These are phyloP conservation scores for Pachysandra terminalis DNA, from an alignment of 164 flowering plant genomes.

Conservation along the genomic window DNA sequence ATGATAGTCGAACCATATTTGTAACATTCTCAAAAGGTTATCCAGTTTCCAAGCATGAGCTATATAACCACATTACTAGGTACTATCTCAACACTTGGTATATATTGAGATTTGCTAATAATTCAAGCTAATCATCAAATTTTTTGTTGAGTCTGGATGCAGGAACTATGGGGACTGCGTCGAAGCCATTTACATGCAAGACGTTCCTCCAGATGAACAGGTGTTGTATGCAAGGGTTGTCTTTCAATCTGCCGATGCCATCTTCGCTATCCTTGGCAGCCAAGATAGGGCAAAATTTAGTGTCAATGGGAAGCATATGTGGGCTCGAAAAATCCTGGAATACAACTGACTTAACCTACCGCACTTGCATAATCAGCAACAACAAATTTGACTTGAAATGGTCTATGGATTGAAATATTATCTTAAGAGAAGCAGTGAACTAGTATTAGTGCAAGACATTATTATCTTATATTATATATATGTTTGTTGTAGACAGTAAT, in stretches of 20 bases:
- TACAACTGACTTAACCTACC: no score
- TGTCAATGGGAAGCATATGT: neutral
- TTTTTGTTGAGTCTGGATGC: neutral
- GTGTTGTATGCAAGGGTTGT: neutral
- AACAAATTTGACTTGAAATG: no score
- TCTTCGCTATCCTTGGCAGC: neutral
- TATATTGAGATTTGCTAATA: no score
- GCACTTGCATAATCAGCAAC: no score
- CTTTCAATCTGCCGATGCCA: neutral
- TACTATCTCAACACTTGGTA: neutral
- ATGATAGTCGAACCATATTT: neutral
- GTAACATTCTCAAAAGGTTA: neutral
- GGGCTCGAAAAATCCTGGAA: neutral
- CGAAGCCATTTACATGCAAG: neutral
- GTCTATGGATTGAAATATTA: no score
- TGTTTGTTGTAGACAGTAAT: no score
- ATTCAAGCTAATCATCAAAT: neutral
- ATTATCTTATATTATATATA: no score
- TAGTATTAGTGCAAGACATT: no score
- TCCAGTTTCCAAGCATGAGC: neutral
- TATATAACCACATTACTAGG: neutral
- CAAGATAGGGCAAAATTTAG: conserved; percentile 10
- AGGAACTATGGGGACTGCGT: neutral
- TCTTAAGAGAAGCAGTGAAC: no score
- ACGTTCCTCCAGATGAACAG: neutral